Conservation (phyloP, 148 eudicot genomes). For the Limonium bicolor region DNA sequence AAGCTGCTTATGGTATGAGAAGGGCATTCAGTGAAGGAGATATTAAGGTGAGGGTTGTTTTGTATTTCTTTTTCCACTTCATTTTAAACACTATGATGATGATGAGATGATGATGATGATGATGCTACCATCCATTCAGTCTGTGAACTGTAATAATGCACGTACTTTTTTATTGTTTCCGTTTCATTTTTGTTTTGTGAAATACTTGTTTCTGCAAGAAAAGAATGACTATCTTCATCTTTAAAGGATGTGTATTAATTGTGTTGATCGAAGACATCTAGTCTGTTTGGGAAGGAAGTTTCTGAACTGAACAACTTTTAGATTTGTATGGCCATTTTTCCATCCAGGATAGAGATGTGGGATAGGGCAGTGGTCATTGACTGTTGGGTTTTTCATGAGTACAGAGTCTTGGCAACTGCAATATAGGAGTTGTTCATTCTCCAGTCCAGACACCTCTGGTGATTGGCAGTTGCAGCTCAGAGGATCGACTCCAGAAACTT, state of each 20-base stretch:
- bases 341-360: slow-evolving; percentile 34
- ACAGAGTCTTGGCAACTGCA: slow-evolving; percentile 70
- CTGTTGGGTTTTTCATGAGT: background rate
- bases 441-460: slow-evolving; percentile 31
- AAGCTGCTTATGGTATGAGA: slow-evolving; percentile 60
- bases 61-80: background rate
- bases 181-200: background rate
- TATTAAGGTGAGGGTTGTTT: slow-evolving; percentile 52
- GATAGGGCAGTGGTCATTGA: slow-evolving; percentile 14
- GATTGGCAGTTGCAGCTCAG: slow-evolving; percentile 27
- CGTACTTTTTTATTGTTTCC: background rate
- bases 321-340: slow-evolving; percentile 35
- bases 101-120: too few species aligned
- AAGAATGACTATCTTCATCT: too few species aligned
- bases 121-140: background rate
- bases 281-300: too few species aligned
- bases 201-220: too few species aligned
- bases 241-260: too few species aligned
- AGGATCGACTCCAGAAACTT: slow-evolving; percentile 75
- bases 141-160: background rate
- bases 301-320: slow-evolving; percentile 44
- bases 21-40: slow-evolving; percentile 95
- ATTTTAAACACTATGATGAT: background rate
- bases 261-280: too few species aligned
- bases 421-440: slow-evolving; percentile 31